These are phyloP conservation scores for Clarireedia homoeocarpa DNA, from an alignment of 2,329 filamentous ascomycete species.

Conservation along the genomic window DNA sequence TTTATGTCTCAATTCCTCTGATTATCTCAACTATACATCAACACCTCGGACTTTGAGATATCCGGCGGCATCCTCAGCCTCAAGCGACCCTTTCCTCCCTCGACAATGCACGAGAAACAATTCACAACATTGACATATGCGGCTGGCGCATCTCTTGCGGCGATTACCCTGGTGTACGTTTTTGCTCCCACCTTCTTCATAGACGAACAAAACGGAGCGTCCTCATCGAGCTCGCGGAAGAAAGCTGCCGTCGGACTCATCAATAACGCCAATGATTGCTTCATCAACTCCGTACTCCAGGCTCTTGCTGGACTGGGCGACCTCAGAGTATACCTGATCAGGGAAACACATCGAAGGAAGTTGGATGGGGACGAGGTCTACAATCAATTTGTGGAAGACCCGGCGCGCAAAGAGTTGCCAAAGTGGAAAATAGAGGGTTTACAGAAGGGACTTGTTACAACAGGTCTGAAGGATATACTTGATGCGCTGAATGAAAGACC, in stretches of 20 bases:
- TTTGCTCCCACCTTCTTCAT: constrained; percentile 97
- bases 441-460: constrained; percentile 76
- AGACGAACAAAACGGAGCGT: constrained; percentile 57
- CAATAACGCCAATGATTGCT: constrained; percentile 92
- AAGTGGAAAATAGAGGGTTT: constrained; percentile 59
- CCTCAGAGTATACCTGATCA: constrained; percentile 82
- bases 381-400: constrained; percentile 46
- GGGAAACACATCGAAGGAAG: constrained; percentile 76
- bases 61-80: not conserved
- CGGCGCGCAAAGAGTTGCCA: constrained; percentile 39
- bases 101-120: constrained; percentile 69
- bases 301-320: constrained; percentile 85
- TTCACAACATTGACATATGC: constrained; percentile 86
- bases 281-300: constrained; percentile 95
- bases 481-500: constrained; percentile 90
- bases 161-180: constrained; percentile 91
- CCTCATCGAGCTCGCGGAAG: constrained; percentile 51
- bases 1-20: not conserved
- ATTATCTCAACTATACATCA: not conserved
- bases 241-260: constrained; percentile 81
- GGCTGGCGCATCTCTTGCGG: constrained; percentile 88
- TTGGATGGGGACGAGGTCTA: constrained; percentile 76
- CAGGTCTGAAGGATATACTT: constrained; percentile 84
- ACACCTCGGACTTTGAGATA: too few species aligned
- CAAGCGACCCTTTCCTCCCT: not conserved